These are phyloP conservation scores for Alternaria metachromatica DNA, from an alignment of 2,329 filamentous ascomycete genomes.

Conservation along the genomic window DNA sequence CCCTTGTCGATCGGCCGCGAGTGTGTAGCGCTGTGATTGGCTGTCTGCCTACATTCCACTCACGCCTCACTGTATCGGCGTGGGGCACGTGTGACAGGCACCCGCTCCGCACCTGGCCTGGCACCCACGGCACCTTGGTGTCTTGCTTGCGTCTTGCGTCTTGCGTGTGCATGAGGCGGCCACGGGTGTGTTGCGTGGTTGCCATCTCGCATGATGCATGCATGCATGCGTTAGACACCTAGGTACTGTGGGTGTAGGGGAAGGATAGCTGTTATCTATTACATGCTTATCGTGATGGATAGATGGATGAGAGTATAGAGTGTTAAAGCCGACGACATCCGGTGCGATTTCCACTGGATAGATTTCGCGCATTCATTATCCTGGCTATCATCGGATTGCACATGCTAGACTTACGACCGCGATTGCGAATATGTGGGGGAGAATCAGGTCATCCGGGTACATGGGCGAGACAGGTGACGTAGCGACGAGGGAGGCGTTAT, in stretches of 20 bases:
- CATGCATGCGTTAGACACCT: neutral
- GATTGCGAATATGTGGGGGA: neutral
- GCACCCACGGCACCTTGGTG: neutral
- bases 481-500: neutral
- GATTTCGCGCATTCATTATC: neutral
- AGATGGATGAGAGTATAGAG: neutral
- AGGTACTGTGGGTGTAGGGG: too few species aligned
- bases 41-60: neutral
- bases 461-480: neutral
- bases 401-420: neutral
- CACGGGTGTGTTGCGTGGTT: neutral
- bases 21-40: neutral
- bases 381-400: neutral
- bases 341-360: neutral
- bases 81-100: conserved; percentile 21
- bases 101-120: neutral
- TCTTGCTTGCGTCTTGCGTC: neutral
- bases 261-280: neutral
- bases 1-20: neutral
- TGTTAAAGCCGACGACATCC: neutral
- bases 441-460: neutral
- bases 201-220: neutral
- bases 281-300: too few species aligned
- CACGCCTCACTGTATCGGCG: conserved; percentile 4
- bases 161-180: neutral